Conservation (phyloP, 139 green algal genomes). For the Gonium pectorale region DNA sequence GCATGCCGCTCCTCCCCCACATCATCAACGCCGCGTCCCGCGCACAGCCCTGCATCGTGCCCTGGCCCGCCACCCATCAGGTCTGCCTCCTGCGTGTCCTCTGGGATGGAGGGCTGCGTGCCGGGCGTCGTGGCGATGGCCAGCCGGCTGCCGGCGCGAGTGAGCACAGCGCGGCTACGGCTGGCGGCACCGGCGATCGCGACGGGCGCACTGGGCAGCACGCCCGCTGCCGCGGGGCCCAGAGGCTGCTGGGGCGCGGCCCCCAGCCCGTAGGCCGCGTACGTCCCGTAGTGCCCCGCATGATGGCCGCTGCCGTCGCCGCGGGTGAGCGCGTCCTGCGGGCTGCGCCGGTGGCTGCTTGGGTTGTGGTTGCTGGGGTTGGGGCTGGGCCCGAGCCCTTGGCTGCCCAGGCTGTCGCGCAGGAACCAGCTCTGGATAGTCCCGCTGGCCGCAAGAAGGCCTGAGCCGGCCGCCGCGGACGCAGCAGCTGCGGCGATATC, state of each 20-base stretch:
- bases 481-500: not conserved
- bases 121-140: not conserved
- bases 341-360: no score
- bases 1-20: no score
- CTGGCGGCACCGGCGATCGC: not conserved
- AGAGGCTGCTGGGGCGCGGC: no score
- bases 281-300: no score
- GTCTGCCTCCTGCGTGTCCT: constrained; percentile 23
- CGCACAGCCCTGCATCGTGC: no score
- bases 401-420: not conserved
- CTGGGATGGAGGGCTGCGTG: constrained; percentile 10
- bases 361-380: constrained; percentile 7
- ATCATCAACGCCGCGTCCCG: no score
- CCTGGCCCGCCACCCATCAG: no score
- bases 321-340: no score
- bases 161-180: not conserved
- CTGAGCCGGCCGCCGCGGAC: not conserved
- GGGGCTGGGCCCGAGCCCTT: constrained; percentile 6
- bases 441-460: not conserved
- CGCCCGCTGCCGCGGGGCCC: no score
- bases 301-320: no score
- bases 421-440: not conserved
- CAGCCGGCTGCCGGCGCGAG: constrained; percentile 7
- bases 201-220: no score
- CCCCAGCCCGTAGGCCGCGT: no score